These are phyloP conservation scores for Elongisporangium undulatum DNA, from an alignment of 352 stramenopile genomes.

Conservation along the genomic window DNA sequence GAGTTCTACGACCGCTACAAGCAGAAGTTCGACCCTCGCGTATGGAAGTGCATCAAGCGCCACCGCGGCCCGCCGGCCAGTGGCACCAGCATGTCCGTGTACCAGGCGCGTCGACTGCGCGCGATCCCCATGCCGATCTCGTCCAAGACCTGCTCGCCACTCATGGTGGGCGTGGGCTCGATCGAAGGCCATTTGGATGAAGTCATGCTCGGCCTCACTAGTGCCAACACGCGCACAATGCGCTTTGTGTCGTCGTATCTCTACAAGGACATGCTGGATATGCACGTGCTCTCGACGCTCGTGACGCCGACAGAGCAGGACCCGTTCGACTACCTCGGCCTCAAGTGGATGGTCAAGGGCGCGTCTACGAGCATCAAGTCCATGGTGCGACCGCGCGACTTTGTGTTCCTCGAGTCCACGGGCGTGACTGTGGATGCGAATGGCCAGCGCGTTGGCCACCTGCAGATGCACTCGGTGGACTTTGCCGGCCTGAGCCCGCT, in stretches of 20 bases:
- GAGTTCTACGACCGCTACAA: conserved; percentile 19
- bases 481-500: conserved; percentile 14
- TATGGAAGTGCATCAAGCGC: conserved; percentile 21
- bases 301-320: conserved; percentile 23
- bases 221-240: conserved; percentile 17
- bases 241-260: conserved; percentile 14
- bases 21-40: conserved; percentile 12
- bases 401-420: conserved; percentile 51
- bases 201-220: conserved; percentile 48
- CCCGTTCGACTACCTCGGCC: conserved; percentile 34
- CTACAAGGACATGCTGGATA: conserved; percentile 33
- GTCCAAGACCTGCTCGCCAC: conserved; percentile 20
- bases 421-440: conserved; percentile 28
- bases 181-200: conserved; percentile 53
- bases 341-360: conserved; percentile 56
- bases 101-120: conserved; percentile 5
- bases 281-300: conserved; percentile 35
- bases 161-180: conserved; percentile 25
- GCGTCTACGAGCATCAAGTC: conserved; percentile 34
- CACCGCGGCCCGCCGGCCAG: background rate
- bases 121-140: conserved; percentile 5
- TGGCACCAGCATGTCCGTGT: conserved; percentile 10
- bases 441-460: conserved; percentile 19
- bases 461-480: conserved; percentile 32
- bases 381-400: conserved; percentile 46